A percentile compares a stretch with the other conserved stretches of the same genome.
These are phyloP conservation scores for Paraconiothyrium brasiliense DNA, from an alignment of 2,329 filamentous ascomycete genomes.

Conservation along the genomic window DNA sequence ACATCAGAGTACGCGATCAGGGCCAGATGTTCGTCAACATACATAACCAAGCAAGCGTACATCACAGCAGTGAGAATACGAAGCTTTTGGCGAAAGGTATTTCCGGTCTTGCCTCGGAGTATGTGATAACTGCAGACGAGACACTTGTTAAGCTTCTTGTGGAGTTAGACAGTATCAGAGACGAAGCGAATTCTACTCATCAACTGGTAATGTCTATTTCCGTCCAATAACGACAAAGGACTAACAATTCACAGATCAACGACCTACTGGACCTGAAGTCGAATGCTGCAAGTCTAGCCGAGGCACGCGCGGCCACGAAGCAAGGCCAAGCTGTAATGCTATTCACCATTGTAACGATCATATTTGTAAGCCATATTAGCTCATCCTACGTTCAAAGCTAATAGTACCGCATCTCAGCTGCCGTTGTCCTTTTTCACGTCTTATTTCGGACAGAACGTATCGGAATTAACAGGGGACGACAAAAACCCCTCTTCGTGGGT, in stretches of 20 bases:
- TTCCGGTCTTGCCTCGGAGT: no score
- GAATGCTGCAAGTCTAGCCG: constrained; percentile 15
- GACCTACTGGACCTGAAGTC: constrained; percentile 19
- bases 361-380: constrained; percentile 19
- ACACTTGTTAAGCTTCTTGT: no score
- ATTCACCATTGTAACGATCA: constrained; percentile 24
- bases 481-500: constrained; percentile 15
- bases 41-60: no score
- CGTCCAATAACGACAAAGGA: no score
- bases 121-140: no score
- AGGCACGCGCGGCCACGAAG: constrained; percentile 17
- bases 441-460: constrained; percentile 22
- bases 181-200: no score
- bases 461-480: constrained; percentile 19
- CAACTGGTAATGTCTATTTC: no score
- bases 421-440: constrained; percentile 25
- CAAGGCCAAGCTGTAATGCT: constrained; percentile 22
- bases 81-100: no score
- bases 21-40: no score
- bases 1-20: no score
- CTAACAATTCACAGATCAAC: constrained; percentile 7
- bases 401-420: background rate
- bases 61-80: no score
- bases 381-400: background rate
- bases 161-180: no score